Evolutionary conservation across 441 rosid species (phyloP), one percentile per base, ranked within the genome.

Genomic region (Jatropha podagrica): DNA sequence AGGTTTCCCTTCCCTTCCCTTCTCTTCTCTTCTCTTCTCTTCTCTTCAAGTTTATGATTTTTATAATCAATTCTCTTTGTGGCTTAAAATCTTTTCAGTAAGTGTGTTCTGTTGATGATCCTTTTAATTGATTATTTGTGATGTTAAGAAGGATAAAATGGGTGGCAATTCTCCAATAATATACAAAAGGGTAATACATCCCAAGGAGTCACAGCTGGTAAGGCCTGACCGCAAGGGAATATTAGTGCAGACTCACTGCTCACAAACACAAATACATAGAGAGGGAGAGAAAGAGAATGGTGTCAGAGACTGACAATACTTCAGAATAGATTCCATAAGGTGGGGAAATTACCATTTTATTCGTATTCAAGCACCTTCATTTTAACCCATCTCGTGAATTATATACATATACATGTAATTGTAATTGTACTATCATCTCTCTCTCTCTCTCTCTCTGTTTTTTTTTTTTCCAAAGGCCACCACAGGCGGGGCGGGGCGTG

Each of bases 291-390:
- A 37, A 60, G 49, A 44, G 70, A 32, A 11, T 13, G 48, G 71
- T 77, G 81, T 76, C 78, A 72, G 81, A 15, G 3, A 42, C 83
- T 74, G 86, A 69, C 74, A 69, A 46, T 23, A 56, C 44, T 64
- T 80, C 83, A 77, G 85, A 85, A 77, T 79, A 84, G 87, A 86
- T 86, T 86, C 89, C 89, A 60, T 68, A 44, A 10, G 12, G 14
- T 2, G 38, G 12, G 12, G 12, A 23, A 60, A 60, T 23, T 56
- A 56, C 60, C 60, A 56, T 56, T 18, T 56, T 9, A 32, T 32
- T 32, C 32, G 2, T 32, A 32, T 51, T 51, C 56, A 11, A 14
- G 41, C 46, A 42, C 46, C 7, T 17, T 3, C 17, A 8, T 6
- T 4, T 42, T 14, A 40, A 9, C 38, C 72, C 74, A 15, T 64